phyloP scores from a whole-genome alignment of 208 protist genomes.

The Trypanosoma congolense region DNA sequence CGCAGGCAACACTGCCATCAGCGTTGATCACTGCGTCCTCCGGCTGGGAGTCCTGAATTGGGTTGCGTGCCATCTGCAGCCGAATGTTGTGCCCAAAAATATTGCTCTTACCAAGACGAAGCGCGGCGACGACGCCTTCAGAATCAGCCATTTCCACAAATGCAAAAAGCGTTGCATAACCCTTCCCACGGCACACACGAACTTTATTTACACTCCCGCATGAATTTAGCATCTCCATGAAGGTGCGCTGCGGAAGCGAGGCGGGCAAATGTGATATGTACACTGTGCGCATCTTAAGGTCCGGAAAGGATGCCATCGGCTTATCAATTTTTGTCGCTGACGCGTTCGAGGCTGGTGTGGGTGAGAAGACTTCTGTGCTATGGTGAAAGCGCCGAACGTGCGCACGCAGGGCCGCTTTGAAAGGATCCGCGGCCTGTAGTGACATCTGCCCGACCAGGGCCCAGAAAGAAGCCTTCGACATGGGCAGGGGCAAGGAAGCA shows the following conservation, averaged over 20 bases:
- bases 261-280: slow-evolving; percentile 74
- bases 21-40: slow-evolving; percentile 55
- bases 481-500: slow-evolving; percentile 30
- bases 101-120: slow-evolving; percentile 53
- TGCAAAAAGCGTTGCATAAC: slow-evolving; percentile 68
- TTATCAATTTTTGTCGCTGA: background rate
- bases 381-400: slow-evolving; percentile 57
- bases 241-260: slow-evolving; percentile 42
- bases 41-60: slow-evolving; percentile 65
- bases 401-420: slow-evolving; percentile 34
- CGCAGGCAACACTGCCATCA: slow-evolving; percentile 29
- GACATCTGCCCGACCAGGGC: slow-evolving; percentile 46
- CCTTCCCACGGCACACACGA: slow-evolving; percentile 58
- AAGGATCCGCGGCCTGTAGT: slow-evolving; percentile 17
- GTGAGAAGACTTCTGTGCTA: slow-evolving; percentile 18
- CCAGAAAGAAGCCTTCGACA: slow-evolving; percentile 77
- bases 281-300: slow-evolving; percentile 59
- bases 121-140: slow-evolving; percentile 36
- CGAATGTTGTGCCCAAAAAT: slow-evolving; percentile 56
- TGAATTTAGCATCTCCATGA: slow-evolving; percentile 50
- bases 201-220: slow-evolving; percentile 74
- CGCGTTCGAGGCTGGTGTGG: background rate
- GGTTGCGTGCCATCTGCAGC: slow-evolving; percentile 68
- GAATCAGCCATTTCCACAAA: slow-evolving; percentile 81
- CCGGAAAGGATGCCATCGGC: slow-evolving; percentile 1